A percentile compares a stretch with the other conserved stretches of the same genome.
phyloP scores from a whole-genome alignment of 208 protist species.

The Leishmania braziliensis region DNA sequence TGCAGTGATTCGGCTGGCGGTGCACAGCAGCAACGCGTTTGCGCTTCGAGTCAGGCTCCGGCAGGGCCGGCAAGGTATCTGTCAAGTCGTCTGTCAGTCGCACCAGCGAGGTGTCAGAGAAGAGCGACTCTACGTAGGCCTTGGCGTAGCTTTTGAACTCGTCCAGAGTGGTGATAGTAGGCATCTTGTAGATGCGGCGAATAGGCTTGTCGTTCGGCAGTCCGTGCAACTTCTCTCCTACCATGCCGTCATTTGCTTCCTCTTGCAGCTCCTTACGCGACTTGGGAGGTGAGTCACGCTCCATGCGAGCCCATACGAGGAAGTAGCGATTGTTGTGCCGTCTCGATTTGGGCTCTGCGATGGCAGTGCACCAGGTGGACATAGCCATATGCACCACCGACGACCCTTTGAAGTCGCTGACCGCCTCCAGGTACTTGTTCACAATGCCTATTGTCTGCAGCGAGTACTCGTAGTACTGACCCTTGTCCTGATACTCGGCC shows the following conservation, averaged over 20 bases:
- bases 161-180: constrained; percentile 39
- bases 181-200: constrained; percentile 88
- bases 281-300: constrained; percentile 45
- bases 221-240: constrained; percentile 56
- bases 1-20: constrained; percentile 71
- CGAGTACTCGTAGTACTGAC: constrained; percentile 83
- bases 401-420: constrained; percentile 61
- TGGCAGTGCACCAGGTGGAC: constrained; percentile 72
- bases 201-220: constrained; percentile 60
- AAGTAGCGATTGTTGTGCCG: constrained; percentile 73
- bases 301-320: constrained; percentile 85
- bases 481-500: constrained; percentile 80
- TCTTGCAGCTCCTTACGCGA: constrained; percentile 40
- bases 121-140: constrained; percentile 65
- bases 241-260: constrained; percentile 41
- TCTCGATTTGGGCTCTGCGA: constrained; percentile 51
- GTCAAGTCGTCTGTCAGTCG: constrained; percentile 65
- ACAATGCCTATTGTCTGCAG: constrained; percentile 67
- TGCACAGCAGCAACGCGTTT: constrained; percentile 62
- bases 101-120: constrained; percentile 63
- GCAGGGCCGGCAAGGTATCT: constrained; percentile 65
- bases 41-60: constrained; percentile 66
- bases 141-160: constrained; percentile 71
- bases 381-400: constrained; percentile 67
- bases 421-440: constrained; percentile 57